A percentile compares a stretch with the other conserved stretches of the same genome.
Conservation (phyloP, 2,329 filamentous ascomycete species). For the Colletotrichum cereale region DNA sequence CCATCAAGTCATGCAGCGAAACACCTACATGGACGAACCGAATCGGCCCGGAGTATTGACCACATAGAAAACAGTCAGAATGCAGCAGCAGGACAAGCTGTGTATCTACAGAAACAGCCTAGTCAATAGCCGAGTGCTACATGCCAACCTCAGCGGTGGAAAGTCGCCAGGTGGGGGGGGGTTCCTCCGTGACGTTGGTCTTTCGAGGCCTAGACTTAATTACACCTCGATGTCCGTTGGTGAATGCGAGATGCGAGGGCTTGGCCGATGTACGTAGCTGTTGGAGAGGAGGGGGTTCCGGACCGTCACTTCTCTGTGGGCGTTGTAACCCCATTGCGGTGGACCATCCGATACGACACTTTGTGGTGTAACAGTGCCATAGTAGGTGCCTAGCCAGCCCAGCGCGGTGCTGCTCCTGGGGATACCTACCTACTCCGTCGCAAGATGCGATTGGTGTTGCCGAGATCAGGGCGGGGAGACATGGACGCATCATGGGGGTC, state of each 20-base stretch:
- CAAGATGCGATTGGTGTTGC: conserved; percentile 12
- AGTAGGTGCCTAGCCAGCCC: background rate
- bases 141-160: conserved; percentile 1
- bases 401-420: background rate
- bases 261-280: background rate
- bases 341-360: background rate
- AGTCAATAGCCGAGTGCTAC: background rate
- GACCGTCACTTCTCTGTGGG: conserved; percentile 29
- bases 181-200: background rate
- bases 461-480: background rate
- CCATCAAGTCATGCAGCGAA: background rate
- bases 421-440: background rate
- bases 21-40: background rate
- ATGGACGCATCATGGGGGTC: background rate
- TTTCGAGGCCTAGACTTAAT: conserved; percentile 2
- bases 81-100: background rate
- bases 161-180: background rate
- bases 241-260: background rate
- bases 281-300: conserved; percentile 14
- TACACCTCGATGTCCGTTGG: background rate
- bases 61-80: background rate
- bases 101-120: background rate
- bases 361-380: background rate
- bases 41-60: background rate
- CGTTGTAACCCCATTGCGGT: conserved; percentile 30